phyloP scores from a whole-genome alignment of 2,329 filamentous ascomycete species.

The Talaromyces sp. region DNA sequence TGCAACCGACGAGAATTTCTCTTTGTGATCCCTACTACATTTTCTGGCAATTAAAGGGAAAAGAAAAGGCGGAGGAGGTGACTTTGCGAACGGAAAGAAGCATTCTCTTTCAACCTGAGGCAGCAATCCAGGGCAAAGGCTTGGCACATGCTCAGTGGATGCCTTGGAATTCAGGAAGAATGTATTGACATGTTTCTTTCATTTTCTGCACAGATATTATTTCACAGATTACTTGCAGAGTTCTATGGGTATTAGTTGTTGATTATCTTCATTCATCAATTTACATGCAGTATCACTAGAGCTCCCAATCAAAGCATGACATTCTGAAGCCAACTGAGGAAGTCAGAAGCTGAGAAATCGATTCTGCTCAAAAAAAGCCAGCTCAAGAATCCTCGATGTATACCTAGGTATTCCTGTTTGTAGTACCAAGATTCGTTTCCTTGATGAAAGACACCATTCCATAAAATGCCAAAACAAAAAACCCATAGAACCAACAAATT shows the following conservation, averaged over 20 bases:
- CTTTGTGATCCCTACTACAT: background rate
- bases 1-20: background rate
- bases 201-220: background rate
- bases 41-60: background rate
- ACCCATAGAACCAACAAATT: background rate
- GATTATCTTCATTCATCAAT: background rate
- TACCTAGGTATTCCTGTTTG: too few species aligned
- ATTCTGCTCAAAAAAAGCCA: background rate
- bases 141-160: conserved; percentile 2
- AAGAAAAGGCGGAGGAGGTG: background rate
- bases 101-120: background rate
- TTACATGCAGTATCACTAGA: background rate
- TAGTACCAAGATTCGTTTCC: background rate
- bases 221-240: background rate
- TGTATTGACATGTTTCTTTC: too few species aligned
- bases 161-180: background rate
- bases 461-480: background rate
- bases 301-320: background rate
- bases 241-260: background rate
- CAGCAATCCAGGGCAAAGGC: background rate
- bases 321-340: background rate
- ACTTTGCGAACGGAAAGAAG: background rate
- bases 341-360: background rate
- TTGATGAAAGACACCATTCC: background rate
- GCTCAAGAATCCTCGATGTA: background rate